Conservation (phyloP, 2,329 filamentous ascomycete species). For the Decorospora gaudefroyi region DNA sequence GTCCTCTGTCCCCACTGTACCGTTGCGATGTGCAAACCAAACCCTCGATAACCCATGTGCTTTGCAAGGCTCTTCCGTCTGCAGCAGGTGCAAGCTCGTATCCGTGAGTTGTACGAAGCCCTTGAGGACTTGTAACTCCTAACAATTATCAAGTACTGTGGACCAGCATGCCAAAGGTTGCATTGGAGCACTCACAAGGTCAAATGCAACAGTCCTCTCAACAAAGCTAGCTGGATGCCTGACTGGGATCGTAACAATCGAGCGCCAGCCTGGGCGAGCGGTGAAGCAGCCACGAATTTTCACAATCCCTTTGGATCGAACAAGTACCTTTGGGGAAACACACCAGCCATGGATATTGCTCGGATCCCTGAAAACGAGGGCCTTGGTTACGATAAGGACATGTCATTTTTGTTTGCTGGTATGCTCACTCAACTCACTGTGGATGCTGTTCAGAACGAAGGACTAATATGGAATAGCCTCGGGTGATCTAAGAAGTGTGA, state of each 20-base stretch:
- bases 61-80: too few relatives aligned
- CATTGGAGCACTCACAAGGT: slow-evolving; percentile 4
- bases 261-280: neutral
- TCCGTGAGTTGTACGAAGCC: too few relatives aligned
- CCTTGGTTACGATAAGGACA: neutral
- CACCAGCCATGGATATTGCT: neutral
- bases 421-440: neutral
- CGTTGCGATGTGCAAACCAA: too few relatives aligned
- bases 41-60: too few relatives aligned
- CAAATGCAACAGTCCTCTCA: slow-evolving; percentile 5
- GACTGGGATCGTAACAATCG: neutral
- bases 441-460: neutral
- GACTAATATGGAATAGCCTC: neutral
- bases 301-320: neutral
- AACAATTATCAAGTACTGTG: slow-evolving; percentile 2
- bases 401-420: neutral
- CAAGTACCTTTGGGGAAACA: neutral
- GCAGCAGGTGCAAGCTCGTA: too few relatives aligned
- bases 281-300: neutral
- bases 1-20: too few relatives aligned
- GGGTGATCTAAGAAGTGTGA: slow-evolving; percentile 4
- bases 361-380: neutral
- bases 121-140: too few relatives aligned
- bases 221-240: slow-evolving; percentile 4
- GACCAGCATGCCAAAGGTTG: neutral